Base-by-base conservation (phyloP, 2,329 filamentous ascomycete species). In the Penicillium decumbens region DNA sequence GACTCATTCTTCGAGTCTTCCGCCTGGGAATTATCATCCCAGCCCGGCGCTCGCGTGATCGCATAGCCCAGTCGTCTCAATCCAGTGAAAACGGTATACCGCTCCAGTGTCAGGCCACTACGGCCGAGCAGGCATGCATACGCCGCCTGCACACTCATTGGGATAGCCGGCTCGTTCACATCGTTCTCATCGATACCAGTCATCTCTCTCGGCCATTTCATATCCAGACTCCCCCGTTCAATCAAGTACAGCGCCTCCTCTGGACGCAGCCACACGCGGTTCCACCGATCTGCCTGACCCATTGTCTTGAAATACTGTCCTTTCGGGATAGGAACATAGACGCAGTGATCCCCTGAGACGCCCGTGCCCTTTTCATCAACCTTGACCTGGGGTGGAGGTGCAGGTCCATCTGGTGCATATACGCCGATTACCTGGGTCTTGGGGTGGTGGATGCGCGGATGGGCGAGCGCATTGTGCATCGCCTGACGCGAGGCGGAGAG, bases 191-290 rank as follows among this genome's bases (percentile, higher is more conserved):
- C 60, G 1, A 48, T 53, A 13, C 47, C 43, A 4, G 56, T 62
- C 1, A 60, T 61, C 38, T 53, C 55, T 39, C 73, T 71, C 1
- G 89, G 89, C 88, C 89, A 96, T 76, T 90, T 85, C 35, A 96
- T 79, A 68, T 97, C 89, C 62, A 97, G 63, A 41, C 82, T 90
- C 0, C 92, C 93, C 61, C 93, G 77, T 74, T 98, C 93, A 7
- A 97, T 77, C 55, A 96, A 70, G 63, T 90, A 96, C 45, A 98
- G 76, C 5, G 90, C 88, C 70, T 98, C 93, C 66, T 98, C 93
- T 0, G 92, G 92, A 33, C 95, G 69, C 43, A 98, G 66, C 91
- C 91, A 96, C 35, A 91, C 73, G 54, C 80, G 82, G 27, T 84
- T 80, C 52, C 77, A 78, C 3, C 78, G 80, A 49, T 83, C 80